A percentile compares a stretch with the other conserved stretches of the same genome.
Evolutionary conservation across 805 yeast species (phyloP).

Genomic region (Saccharomycopsis sp.): DNA sequence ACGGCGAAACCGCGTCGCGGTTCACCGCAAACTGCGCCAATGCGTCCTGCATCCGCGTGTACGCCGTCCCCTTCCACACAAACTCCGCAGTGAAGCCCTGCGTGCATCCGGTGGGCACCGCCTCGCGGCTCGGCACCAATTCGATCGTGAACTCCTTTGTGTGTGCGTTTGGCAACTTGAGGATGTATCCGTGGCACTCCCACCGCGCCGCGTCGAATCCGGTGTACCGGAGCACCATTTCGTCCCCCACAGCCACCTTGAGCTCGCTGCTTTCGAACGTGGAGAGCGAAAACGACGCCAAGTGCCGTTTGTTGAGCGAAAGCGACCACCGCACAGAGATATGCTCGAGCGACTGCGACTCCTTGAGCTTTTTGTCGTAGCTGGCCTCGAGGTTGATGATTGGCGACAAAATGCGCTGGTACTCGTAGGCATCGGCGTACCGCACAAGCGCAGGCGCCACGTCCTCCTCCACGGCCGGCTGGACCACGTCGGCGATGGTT

Average conservation of each 20-base stretch:
- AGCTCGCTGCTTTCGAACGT: constrained; percentile 58
- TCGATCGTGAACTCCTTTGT: constrained; percentile 71
- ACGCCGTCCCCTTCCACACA: constrained; percentile 83
- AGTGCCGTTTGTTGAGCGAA: constrained; percentile 55
- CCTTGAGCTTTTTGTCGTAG: constrained; percentile 65
- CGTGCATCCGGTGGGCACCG: constrained; percentile 53
- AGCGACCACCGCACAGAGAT: constrained; percentile 68
- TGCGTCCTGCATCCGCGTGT: constrained; percentile 78
- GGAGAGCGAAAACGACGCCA: constrained; percentile 64
- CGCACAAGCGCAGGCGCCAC: constrained; percentile 67
- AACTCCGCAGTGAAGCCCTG: constrained; percentile 77
- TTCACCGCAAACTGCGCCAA: constrained; percentile 64
- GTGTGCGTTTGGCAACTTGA: constrained; percentile 59
- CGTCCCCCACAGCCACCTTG: constrained; percentile 81
- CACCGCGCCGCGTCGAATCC: constrained; percentile 56
- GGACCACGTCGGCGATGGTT: constrained; percentile 58
- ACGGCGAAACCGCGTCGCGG: constrained; percentile 62
- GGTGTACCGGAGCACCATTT: constrained; percentile 57
- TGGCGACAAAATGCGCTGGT: constrained; percentile 81
- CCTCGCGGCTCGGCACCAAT: constrained; percentile 37
- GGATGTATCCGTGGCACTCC: constrained; percentile 65
- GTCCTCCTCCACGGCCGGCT: constrained; percentile 44
- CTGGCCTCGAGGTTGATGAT: constrained; percentile 77
- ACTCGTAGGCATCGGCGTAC: constrained; percentile 76
- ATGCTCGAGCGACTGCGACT: constrained; percentile 69